phyloP scores from a whole-genome alignment of 768 basidiomycete genomes.

The Tulasnella sp. region DNA sequence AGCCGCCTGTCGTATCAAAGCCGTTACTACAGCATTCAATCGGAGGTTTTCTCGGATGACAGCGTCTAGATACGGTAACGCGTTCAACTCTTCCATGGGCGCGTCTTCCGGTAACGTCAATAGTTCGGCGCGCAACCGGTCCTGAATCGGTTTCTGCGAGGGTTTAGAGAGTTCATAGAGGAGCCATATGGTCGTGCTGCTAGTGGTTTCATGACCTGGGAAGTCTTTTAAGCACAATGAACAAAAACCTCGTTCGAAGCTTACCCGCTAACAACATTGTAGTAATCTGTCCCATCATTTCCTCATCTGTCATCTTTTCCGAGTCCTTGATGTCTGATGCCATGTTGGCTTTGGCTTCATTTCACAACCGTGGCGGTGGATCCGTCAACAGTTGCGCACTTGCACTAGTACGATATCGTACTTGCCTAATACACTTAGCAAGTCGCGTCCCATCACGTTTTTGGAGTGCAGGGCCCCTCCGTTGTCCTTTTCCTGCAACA shows the following conservation, averaged over 20 bases:
- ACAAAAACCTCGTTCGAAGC: too few relatives aligned
- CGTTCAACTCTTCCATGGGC: conserved; percentile 22
- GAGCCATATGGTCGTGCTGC: background rate
- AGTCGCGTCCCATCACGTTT: background rate
- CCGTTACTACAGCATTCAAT: background rate
- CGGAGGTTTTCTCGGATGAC: conserved; percentile 34
- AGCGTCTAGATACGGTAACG: conserved; percentile 25
- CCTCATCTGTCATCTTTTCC: conserved; percentile 49
- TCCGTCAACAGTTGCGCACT: too few relatives aligned
- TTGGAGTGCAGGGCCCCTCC: background rate
- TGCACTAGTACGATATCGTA: background rate
- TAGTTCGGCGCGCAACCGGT: conserved; percentile 38
- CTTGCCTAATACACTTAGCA: conserved; percentile 3
- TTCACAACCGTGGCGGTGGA: too few relatives aligned
- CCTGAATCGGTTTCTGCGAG: conserved; percentile 36
- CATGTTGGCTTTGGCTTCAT: conserved; percentile 46
- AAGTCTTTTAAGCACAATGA: conserved; percentile 20
- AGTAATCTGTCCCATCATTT: conserved; percentile 45
- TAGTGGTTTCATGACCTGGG: conserved; percentile 31
- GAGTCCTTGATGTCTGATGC: conserved; percentile 45
- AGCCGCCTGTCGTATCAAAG: background rate
- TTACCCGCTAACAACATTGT: background rate
- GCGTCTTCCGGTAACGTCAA: conserved; percentile 16
- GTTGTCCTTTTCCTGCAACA: background rate
- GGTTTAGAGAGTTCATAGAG: conserved; percentile 27